Percentiles rank a stretch among this genome's conserved stretches.
These are phyloP conservation scores for Xerocomus brunneocitrinus DNA, from an alignment of 768 basidiomycete genomes.

Conservation along the genomic window DNA sequence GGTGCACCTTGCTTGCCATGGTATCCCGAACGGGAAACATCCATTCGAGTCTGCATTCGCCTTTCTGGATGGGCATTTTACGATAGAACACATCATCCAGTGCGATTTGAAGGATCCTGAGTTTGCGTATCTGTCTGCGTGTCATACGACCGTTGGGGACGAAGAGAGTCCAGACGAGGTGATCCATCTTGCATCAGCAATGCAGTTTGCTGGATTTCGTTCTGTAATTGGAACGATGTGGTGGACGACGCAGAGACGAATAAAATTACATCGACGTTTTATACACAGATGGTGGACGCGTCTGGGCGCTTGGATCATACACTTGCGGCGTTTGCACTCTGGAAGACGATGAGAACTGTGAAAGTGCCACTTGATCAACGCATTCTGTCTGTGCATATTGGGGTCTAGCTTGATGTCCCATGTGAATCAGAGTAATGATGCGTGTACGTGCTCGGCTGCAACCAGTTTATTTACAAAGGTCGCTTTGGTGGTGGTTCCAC, in stretches of 20 bases:
- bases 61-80: conserved; percentile 6
- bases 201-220: conserved; percentile 6
- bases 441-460: no score
- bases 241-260: conserved; percentile 6
- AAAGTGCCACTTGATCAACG: conserved; percentile 1
- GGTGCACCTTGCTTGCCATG: conserved; percentile 29
- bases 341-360: not conserved
- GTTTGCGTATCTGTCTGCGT: conserved; percentile 23
- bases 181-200: conserved; percentile 4
- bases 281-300: not conserved
- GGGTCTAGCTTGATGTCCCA: not conserved
- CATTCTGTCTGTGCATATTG: conserved; percentile 4
- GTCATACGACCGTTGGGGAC: conserved; percentile 22
- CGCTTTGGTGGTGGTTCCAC: no score
- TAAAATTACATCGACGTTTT: not conserved
- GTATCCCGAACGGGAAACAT: not conserved
- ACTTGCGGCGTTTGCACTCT: conserved; percentile 3
- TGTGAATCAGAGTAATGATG: no score
- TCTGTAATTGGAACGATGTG: conserved; percentile 14
- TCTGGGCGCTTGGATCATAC: conserved; percentile 3
- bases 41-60: conserved; percentile 19
- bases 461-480: not conserved
- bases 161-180: conserved; percentile 10
- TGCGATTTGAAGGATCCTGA: conserved; percentile 4
- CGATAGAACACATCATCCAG: conserved; percentile 6